Conservation (phyloP, 2,329 filamentous ascomycete genomes). For the Hypoxylon sp. region DNA sequence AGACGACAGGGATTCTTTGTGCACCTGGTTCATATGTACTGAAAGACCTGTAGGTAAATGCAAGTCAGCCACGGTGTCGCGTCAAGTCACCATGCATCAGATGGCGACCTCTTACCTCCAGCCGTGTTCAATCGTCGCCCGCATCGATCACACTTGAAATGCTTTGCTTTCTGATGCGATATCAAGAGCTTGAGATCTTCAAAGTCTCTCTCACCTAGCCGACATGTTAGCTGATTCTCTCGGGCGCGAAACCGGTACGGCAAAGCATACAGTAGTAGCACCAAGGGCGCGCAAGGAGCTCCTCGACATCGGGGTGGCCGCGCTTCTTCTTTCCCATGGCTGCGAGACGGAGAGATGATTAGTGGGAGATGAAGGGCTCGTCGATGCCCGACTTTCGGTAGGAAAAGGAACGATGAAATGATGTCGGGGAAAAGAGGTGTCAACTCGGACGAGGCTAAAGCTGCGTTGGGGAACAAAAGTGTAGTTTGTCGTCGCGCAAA, state of each 20-base stretch:
- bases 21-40: conserved; percentile 98
- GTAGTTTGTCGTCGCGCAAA: conserved; percentile 24
- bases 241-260: conserved; percentile 6
- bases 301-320: conserved; percentile 84
- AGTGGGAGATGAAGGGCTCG: not conserved
- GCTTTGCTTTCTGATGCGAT: conserved; percentile 98
- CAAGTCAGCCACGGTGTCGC: conserved; percentile 13
- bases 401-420: not conserved
- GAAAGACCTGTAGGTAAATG: conserved; percentile 71
- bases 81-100: conserved; percentile 1
- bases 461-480: not conserved
- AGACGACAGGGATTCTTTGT: conserved; percentile 87
- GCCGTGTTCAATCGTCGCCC: conserved; percentile 89
- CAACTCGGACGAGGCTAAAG: not conserved
- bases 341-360: conserved; percentile 18
- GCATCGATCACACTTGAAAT: conserved; percentile 97
- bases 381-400: not conserved
- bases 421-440: not conserved
- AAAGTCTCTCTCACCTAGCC: conserved; percentile 85
- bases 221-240: conserved; percentile 38
- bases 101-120: conserved; percentile 70
- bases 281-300: conserved; percentile 87
- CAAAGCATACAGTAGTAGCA: conserved; percentile 86
- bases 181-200: conserved; percentile 97
- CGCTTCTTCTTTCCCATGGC: conserved; percentile 91